Base-by-base conservation (phyloP, 345 rosid genomes). In the Cochlearia excelsa region DNA sequence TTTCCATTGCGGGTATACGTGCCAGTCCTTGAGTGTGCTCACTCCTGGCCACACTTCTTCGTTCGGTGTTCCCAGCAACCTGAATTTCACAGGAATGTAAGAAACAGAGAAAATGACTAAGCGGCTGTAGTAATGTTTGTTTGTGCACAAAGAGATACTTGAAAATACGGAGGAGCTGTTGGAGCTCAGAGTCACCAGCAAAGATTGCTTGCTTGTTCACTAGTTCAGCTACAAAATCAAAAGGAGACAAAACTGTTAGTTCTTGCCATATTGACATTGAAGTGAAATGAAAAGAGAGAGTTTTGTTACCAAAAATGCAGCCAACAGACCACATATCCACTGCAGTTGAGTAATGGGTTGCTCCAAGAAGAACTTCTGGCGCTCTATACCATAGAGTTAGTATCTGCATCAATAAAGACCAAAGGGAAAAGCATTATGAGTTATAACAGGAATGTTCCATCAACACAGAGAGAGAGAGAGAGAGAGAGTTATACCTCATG, bases 271-370 rank as follows among this genome's bases (percentile, higher is more conserved):
- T 1, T 46, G 37, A 43, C 46, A 57, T 2, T 38, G 29, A 70
- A 63, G 44, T 30, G 39, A 50, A 51, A 43, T 38, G 35, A 48
- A 9, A 52, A 30, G 47, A 59, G 50, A 52, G 6, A 27, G 43
- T 4, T 4, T 4, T 16, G 42, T 3, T 63, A 93, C 99, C 99
- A 66, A 93, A 93, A 31, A 93, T 85, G 55, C 95, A 89, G 69
- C 82, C 96, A 31, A 89, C 99, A 49, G 95, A 93, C 97, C 97
- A 93, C 75, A 89, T 81, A 69, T 89, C 99, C 40, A 93, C 97
- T 4, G 94, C 91, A 46, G 95, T 87, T 64, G 99, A 93, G 81
- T 93, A 93, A 75, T 93, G 97, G 50, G 99, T 93, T 41, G 91
- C 84, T 30, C 97, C 99, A 65, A 93, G 54, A 39, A 93, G 95